phyloP scores from a whole-genome alignment of 345 rosid species.

The Gossypium mustelinum region DNA sequence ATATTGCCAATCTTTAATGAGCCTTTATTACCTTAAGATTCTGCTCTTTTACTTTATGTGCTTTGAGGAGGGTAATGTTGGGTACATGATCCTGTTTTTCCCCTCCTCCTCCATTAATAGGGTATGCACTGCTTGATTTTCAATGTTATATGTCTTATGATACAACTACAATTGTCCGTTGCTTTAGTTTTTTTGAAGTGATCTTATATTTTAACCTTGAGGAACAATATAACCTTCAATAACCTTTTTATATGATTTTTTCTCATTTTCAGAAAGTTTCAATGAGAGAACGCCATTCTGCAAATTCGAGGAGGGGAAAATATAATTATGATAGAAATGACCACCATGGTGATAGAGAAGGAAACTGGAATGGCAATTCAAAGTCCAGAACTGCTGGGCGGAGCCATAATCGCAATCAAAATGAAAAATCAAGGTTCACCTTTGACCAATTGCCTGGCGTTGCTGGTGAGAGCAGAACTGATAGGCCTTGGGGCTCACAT shows the following conservation, averaged over 20 bases:
- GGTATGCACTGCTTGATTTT: neutral
- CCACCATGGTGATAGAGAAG: slow-evolving; percentile 70
- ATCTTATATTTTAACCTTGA: neutral
- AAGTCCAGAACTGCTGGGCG: slow-evolving; percentile 68
- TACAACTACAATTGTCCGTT: neutral
- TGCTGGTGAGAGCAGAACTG: slow-evolving; percentile 48
- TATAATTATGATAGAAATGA: slow-evolving; percentile 71
- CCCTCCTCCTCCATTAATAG: neutral
- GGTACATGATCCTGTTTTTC: neutral
- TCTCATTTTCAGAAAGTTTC: slow-evolving; percentile 15
- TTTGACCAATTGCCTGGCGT: slow-evolving; percentile 36
- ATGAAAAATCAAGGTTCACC: slow-evolving; percentile 52
- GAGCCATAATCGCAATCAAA: slow-evolving; percentile 51
- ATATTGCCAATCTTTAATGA: neutral
- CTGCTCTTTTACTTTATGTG: neutral
- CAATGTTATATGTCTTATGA: neutral
- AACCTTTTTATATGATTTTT: neutral
- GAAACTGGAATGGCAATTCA: slow-evolving; percentile 61
- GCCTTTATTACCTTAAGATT: neutral
- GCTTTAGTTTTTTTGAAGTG: neutral
- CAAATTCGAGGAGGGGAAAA: slow-evolving; percentile 66
- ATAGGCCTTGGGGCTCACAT: slow-evolving; percentile 63
- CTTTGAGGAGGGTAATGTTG: neutral
- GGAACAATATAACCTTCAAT: neutral
- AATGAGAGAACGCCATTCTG: slow-evolving; percentile 22